These are phyloP conservation scores for Panicum virgatum DNA, from an alignment of 202 grass and related monocot genomes.

Conservation along the genomic window DNA sequence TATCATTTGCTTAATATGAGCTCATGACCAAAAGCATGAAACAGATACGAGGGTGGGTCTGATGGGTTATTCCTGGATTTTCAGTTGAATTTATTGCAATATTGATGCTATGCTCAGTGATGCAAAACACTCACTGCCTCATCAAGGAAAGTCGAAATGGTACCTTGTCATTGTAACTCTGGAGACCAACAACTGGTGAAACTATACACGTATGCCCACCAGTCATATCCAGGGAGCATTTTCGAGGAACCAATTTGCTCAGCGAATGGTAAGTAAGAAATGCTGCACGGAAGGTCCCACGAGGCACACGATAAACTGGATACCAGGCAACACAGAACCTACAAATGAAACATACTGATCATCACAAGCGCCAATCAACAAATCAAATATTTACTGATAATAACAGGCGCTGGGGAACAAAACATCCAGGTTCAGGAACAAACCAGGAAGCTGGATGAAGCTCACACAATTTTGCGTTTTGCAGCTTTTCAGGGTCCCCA, in stretches of 20 bases:
- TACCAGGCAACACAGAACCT: constrained; percentile 81
- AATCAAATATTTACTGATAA: constrained; percentile 10
- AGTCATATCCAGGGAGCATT: constrained; percentile 17
- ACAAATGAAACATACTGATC: constrained; percentile 24
- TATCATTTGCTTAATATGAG: not conserved
- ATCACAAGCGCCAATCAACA: constrained; percentile 16
- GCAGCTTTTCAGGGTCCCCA: constrained; percentile 54
- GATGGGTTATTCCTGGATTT: not conserved
- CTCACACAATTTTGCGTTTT: constrained; percentile 50
- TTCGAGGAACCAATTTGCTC: constrained; percentile 57
- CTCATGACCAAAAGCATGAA: not conserved
- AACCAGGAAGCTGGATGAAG: constrained; percentile 78
- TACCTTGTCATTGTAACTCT: constrained; percentile 81
- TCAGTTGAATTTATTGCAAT: constrained; percentile 17
- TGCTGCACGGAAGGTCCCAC: constrained; percentile 59
- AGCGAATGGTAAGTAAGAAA: constrained; percentile 81
- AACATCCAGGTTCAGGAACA: constrained; percentile 28
- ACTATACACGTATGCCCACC: constrained; percentile 21
- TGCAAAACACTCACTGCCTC: constrained; percentile 27
- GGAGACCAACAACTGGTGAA: constrained; percentile 66
- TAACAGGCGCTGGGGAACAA: constrained; percentile 21
- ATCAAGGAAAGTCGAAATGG: not conserved
- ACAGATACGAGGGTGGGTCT: not conserved
- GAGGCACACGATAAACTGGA: constrained; percentile 73
- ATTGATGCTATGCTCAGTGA: not conserved